These are phyloP conservation scores for sunflower (Helianthus annuus) DNA, from an alignment of 129 eudicot genomes.

Conservation along the genomic window HanXRQr2.0-SUNRISE NC_035444.2:32498065-32498564, in stretches of 20 bases:
- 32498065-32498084: conserved; percentile 15
- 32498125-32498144: too few relatives aligned
- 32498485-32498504: background rate
- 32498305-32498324: background rate
- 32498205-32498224: too few relatives aligned
- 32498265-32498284: conserved; percentile 15
- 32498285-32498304: conserved; percentile 18
- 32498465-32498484: conserved; percentile 17
- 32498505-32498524: conserved; percentile 3
- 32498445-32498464: conserved; percentile 29
- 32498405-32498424: conserved; percentile 19
- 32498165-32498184: too few relatives aligned
- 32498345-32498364: conserved; percentile 8
- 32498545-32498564: conserved; percentile 35
- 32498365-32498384: conserved; percentile 10
- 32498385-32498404: conserved; percentile 32
- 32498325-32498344: background rate
- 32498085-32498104: background rate
- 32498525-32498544: conserved; percentile 31
- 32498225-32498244: background rate
- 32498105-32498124: too few relatives aligned
- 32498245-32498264: background rate
- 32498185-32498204: too few relatives aligned
- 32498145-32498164: too few relatives aligned
- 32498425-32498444: conserved; percentile 15